Evolutionary conservation across 768 basidiomycete species (phyloP).

Genomic region (Mrakia gelida): DNA sequence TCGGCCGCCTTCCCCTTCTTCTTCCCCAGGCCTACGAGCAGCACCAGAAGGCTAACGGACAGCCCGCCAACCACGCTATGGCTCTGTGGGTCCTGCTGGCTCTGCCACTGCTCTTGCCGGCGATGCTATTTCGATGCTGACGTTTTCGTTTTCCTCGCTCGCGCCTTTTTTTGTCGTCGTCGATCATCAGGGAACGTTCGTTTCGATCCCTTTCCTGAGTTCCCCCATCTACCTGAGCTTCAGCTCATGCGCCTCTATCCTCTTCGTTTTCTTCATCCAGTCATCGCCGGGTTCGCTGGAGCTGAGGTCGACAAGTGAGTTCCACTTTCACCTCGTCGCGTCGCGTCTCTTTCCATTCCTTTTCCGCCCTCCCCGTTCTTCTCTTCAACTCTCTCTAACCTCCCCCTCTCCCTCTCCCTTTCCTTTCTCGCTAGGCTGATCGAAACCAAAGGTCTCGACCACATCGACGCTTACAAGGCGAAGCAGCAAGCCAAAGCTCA

Average conservation of each 20-base stretch:
- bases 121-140: neutral
- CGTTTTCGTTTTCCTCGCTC: neutral
- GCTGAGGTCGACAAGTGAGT: neutral
- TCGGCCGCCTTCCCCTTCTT: neutral
- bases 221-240: no score
- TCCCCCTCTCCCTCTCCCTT: neutral
- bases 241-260: no score
- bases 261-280: neutral
- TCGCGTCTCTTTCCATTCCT: no score
- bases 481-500: slow-evolving; percentile 38
- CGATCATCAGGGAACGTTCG: neutral
- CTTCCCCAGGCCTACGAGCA: slow-evolving; percentile 40
- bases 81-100: neutral
- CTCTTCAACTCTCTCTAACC: neutral
- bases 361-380: neutral
- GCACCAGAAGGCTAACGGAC: slow-evolving; percentile 43
- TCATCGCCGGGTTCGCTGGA: neutral
- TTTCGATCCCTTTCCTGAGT: neutral
- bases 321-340: neutral
- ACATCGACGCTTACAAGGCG: slow-evolving; percentile 36
- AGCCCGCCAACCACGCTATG: slow-evolving; percentile 40
- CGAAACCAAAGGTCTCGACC: slow-evolving; percentile 46
- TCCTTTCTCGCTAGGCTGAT: slow-evolving; percentile 42
- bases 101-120: neutral
- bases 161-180: neutral